phyloP scores from a whole-genome alignment of 768 basidiomycete species.

The Solioccasus polychromus region DNA sequence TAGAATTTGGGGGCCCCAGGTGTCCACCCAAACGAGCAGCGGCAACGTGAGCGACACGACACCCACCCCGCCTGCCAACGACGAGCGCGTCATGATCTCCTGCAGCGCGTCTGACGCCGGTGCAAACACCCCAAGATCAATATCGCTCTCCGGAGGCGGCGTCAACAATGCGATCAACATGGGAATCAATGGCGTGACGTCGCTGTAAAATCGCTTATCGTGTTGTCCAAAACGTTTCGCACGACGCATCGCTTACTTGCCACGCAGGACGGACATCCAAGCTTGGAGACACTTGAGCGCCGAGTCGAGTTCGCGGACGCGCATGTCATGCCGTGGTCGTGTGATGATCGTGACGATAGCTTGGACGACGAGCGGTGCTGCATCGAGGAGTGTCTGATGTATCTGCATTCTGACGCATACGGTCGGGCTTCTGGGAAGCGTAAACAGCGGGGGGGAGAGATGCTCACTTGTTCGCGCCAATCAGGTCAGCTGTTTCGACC shows the following conservation, averaged over 20 bases:
- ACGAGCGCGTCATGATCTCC: constrained; percentile 74
- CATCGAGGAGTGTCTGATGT: constrained; percentile 61
- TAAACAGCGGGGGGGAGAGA: constrained; percentile 13
- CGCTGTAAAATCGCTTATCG: no score
- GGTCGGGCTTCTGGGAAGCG: constrained; percentile 1
- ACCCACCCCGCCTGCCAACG: constrained; percentile 68
- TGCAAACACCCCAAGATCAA: constrained; percentile 54
- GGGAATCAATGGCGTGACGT: constrained; percentile 67
- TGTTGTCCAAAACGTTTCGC: no score
- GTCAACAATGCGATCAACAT: constrained; percentile 52
- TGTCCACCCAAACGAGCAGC: constrained; percentile 73
- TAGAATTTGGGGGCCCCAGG: constrained; percentile 48
- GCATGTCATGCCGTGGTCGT: constrained; percentile 32
- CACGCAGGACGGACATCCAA: constrained; percentile 72
- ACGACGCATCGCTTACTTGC: constrained; percentile 48
- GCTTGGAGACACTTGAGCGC: constrained; percentile 79
- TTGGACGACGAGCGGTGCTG: constrained; percentile 67
- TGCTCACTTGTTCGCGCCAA: constrained; percentile 68
- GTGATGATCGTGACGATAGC: constrained; percentile 61
- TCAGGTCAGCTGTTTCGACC: constrained; percentile 67
- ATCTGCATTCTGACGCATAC: constrained; percentile 50
- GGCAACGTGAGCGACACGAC: constrained; percentile 78
- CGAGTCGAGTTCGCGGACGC: constrained; percentile 51
- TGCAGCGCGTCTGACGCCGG: constrained; percentile 69
- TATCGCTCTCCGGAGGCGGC: constrained; percentile 32